Conservation (phyloP, 2,329 filamentous ascomycete genomes). For the Fusarium sp. region DNA sequence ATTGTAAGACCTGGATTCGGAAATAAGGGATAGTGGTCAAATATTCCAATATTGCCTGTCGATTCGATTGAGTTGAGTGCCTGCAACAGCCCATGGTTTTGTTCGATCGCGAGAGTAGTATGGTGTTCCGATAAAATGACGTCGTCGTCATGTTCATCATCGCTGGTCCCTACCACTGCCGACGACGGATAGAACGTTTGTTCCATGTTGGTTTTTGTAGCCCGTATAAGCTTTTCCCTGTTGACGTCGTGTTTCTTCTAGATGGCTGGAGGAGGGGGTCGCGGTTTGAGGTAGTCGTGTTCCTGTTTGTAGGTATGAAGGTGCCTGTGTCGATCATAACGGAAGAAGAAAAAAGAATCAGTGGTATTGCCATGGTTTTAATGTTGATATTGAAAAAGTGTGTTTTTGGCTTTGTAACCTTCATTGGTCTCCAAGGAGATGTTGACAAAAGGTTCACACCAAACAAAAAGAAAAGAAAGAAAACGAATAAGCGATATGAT, state of each 20-base stretch:
- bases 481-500: no score
- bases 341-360: background rate
- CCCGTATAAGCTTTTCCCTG: background rate
- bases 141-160: background rate
- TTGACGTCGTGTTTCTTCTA: background rate
- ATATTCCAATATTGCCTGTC: conserved; percentile 11
- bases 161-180: background rate
- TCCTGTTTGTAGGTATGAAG: background rate
- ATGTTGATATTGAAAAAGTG: no score
- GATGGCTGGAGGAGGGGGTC: background rate
- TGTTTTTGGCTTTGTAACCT: no score
- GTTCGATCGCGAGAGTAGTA: background rate
- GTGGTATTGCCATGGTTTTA: no score
- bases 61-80: conserved; percentile 12
- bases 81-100: background rate
- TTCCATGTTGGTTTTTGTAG: background rate
- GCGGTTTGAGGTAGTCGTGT: background rate
- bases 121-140: background rate
- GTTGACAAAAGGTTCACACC: no score
- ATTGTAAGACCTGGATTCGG: conserved; percentile 21
- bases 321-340: background rate
- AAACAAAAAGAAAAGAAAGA: no score
- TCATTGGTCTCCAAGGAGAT: no score
- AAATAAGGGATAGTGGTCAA: conserved; percentile 1
- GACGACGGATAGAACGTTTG: background rate